Conservation (phyloP, 2,329 filamentous ascomycete genomes). For the Aspergillus latus region DNA sequence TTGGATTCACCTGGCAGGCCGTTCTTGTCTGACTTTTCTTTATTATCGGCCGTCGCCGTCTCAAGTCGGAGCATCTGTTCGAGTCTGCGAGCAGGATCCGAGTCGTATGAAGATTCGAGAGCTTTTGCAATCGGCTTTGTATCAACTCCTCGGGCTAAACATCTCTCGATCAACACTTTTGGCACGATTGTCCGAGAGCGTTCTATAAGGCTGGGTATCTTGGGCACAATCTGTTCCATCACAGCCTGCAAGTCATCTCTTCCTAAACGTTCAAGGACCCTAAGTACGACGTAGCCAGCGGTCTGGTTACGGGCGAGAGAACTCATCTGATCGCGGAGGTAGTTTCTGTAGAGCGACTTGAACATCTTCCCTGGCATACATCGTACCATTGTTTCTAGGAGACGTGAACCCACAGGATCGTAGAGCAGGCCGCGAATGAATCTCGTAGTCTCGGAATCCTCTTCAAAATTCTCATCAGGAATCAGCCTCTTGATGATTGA, state of each 20-base stretch:
- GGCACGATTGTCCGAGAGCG: slow-evolving; percentile 76
- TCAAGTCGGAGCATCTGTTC: slow-evolving; percentile 61
- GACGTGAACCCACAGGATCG: slow-evolving; percentile 82
- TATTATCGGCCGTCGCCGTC: slow-evolving; percentile 49
- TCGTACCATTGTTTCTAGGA: slow-evolving; percentile 82
- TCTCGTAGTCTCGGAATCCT: slow-evolving; percentile 69
- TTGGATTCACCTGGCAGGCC: slow-evolving; percentile 14
- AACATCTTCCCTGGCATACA: slow-evolving; percentile 84
- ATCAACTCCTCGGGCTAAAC: slow-evolving; percentile 64
- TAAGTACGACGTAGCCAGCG: slow-evolving; percentile 81
- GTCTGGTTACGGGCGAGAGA: slow-evolving; percentile 85
- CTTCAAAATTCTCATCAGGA: slow-evolving; percentile 73
- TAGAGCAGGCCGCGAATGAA: slow-evolving; percentile 89
- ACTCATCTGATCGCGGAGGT: slow-evolving; percentile 77
- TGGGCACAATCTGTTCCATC: slow-evolving; percentile 68
- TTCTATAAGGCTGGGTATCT: slow-evolving; percentile 70
- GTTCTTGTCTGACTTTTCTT: slow-evolving; percentile 42
- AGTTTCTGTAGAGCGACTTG: slow-evolving; percentile 77
- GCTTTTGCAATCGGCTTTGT: slow-evolving; percentile 56
- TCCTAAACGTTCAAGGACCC: slow-evolving; percentile 77
- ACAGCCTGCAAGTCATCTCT: slow-evolving; percentile 80
- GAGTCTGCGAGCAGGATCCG: slow-evolving; percentile 53
- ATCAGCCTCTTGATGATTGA: slow-evolving; percentile 75
- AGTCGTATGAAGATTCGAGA: slow-evolving; percentile 59
- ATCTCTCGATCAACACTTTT: slow-evolving; percentile 79